Evolutionary conservation across 1,139 yeast genomes (phyloP), one percentile per base, ranked within the genome.

Genomic region (Kluyveromyces marxianus): DNA sequence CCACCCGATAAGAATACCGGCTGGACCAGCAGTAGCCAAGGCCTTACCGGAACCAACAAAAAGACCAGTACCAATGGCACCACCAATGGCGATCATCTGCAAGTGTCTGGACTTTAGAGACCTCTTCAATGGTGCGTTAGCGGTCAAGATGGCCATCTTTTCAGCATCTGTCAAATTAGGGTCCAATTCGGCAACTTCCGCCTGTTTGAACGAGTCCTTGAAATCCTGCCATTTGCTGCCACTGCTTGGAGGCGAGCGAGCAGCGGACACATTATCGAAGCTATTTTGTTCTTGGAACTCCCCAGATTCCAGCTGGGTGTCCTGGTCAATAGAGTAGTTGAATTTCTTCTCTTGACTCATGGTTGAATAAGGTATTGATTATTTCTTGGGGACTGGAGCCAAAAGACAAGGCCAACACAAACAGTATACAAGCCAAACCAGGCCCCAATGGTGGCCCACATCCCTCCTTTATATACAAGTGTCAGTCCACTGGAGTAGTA

Each of bases 71-170:
- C 85, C 85, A 34, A 79, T 73, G 46, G 79, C 69, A 26, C 82
- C 81, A 37, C 83, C 83, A 42, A 79, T 70, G 37, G 83, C 78
- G 48, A 79, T 77, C 85, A 81, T 79, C 59, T 79, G 82, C 50
- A 78, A 60, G 54, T 78, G 83, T 60, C 81, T 83, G 83, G 66
- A 70, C 58, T 81, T 82, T 56, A 84, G 71, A 31, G 74, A 69
- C 58, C 87, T 72, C 42, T 79, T 70, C 50, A 86, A 74, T 14
- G 95, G 95, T 26, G 90, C 72, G 58, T 76, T 75, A 25, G 90
- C 84, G 30, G 89, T 78, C 52, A 74, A 68, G 32, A 78, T 65
- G 45, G 86, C 85, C 42, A 83, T 77, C 59, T 74, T 80, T 66
- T 87, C 94, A 33, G 77, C 77, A 42, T 79, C 87, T 2, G 82